These are phyloP conservation scores for Dictyostelium brefeldianum DNA, from an alignment of 78 protist genomes.

Conservation along the genomic window DNA sequence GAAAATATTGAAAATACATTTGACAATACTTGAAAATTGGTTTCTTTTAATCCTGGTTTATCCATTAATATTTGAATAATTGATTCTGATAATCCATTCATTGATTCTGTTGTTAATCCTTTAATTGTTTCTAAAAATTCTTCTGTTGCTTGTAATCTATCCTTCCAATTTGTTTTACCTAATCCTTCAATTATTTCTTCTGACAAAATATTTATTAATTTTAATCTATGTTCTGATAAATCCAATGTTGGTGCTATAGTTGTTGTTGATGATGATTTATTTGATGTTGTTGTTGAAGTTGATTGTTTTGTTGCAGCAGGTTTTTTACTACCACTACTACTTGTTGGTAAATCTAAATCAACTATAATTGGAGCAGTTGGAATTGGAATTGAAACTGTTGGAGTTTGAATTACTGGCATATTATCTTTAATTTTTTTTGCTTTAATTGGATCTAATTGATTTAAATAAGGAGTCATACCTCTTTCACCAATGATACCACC, in stretches of 20 bases:
- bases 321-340: neutral
- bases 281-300: neutral
- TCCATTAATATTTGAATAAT: constrained; percentile 14
- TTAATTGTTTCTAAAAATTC: constrained; percentile 3
- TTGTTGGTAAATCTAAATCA: constrained; percentile 9
- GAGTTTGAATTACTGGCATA: constrained; percentile 42
- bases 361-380: neutral
- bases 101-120: neutral
- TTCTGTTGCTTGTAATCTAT: constrained; percentile 32
- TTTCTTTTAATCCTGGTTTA: constrained; percentile 80
- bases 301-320: neutral
- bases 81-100: constrained; percentile 10
- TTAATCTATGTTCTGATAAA: neutral
- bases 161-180: constrained; percentile 35
- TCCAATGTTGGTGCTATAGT: neutral
- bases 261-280: neutral
- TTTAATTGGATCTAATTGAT: constrained; percentile 77
- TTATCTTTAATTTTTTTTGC: constrained; percentile 65
- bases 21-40: constrained; percentile 51
- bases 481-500: constrained; percentile 78
- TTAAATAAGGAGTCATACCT: constrained; percentile 70
- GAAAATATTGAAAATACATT: constrained; percentile 2
- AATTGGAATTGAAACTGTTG: constrained; percentile 6
- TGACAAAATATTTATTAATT: neutral
- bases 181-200: constrained; percentile 3